Evolutionary conservation across 2,329 filamentous ascomycete genomes (phyloP).

Genomic region (Sordariomycetes sp.): DNA sequence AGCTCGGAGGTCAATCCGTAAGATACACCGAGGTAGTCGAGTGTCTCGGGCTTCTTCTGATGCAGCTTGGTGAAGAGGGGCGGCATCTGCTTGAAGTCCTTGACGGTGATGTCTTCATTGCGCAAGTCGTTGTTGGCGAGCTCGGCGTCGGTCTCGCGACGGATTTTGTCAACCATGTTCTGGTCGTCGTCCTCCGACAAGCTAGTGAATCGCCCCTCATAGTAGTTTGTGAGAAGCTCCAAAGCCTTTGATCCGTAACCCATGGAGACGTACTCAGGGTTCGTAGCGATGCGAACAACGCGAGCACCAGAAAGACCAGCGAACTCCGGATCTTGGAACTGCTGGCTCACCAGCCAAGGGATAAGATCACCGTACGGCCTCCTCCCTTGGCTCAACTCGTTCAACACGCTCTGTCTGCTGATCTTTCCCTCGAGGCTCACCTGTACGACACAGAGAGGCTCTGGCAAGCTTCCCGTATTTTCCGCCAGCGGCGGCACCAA

Average conservation of each 20-base stretch:
- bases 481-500: slow-evolving; percentile 80
- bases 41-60: slow-evolving; percentile 66
- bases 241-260: slow-evolving; percentile 89
- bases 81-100: slow-evolving; percentile 86
- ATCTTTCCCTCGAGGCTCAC: slow-evolving; percentile 92
- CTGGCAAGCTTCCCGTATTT: slow-evolving; percentile 69
- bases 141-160: slow-evolving; percentile 74
- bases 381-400: slow-evolving; percentile 80
- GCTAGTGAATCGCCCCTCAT: slow-evolving; percentile 83
- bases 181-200: slow-evolving; percentile 61
- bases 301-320: slow-evolving; percentile 86
- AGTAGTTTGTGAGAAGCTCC: slow-evolving; percentile 82
- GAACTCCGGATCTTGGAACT: slow-evolving; percentile 97
- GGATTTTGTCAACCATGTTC: slow-evolving; percentile 49
- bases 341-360: slow-evolving; percentile 93
- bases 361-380: slow-evolving; percentile 89
- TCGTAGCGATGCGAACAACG: slow-evolving; percentile 89
- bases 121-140: slow-evolving; percentile 67
- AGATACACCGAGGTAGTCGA: slow-evolving; percentile 93
- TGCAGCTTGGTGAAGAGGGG: slow-evolving; percentile 83
- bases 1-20: slow-evolving; percentile 82
- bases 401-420: slow-evolving; percentile 84
- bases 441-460: slow-evolving; percentile 91
- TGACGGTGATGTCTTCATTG: slow-evolving; percentile 80
- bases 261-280: slow-evolving; percentile 86